These are phyloP conservation scores for Skeletonema potamos DNA, from an alignment of 108 stramenopile genomes.

Conservation along the genomic window DNA sequence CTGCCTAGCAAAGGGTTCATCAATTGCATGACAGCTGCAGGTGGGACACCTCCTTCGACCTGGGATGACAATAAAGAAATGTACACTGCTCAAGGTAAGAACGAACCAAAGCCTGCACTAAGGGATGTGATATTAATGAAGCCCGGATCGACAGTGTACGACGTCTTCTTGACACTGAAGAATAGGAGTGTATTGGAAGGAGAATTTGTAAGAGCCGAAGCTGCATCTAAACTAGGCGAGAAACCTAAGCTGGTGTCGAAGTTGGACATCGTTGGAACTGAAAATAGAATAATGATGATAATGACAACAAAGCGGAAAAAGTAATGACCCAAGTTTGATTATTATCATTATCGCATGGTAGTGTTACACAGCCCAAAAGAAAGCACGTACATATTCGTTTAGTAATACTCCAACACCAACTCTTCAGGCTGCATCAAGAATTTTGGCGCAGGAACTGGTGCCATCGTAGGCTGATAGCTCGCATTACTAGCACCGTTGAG, in stretches of 20 bases:
- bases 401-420: background rate
- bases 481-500: slow-evolving; percentile 27
- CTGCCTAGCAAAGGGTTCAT: slow-evolving; percentile 76
- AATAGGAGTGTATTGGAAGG: slow-evolving; percentile 69
- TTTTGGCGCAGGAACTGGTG: slow-evolving; percentile 2
- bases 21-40: slow-evolving; percentile 55
- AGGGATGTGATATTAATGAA: slow-evolving; percentile 81
- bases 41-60: slow-evolving; percentile 60
- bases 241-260: slow-evolving; percentile 72
- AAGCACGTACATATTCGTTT: background rate
- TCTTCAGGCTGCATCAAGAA: slow-evolving; percentile 7
- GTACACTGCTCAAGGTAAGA: slow-evolving; percentile 34
- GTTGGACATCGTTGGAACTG: slow-evolving; percentile 42
- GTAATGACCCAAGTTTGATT: background rate
- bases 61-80: slow-evolving; percentile 49
- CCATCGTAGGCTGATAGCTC: slow-evolving; percentile 17
- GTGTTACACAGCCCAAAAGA: background rate
- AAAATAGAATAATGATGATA: slow-evolving; percentile 75
- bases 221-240: slow-evolving; percentile 56
- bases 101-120: slow-evolving; percentile 26
- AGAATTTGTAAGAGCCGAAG: slow-evolving; percentile 87
- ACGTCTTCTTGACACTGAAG: slow-evolving; percentile 75
- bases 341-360: too few relatives aligned
- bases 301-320: slow-evolving; percentile 75
- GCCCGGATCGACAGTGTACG: slow-evolving; percentile 85